Evolutionary conservation across 176 grass and related monocot species (phyloP).

Genomic region (Aechmea fasciata): DNA sequence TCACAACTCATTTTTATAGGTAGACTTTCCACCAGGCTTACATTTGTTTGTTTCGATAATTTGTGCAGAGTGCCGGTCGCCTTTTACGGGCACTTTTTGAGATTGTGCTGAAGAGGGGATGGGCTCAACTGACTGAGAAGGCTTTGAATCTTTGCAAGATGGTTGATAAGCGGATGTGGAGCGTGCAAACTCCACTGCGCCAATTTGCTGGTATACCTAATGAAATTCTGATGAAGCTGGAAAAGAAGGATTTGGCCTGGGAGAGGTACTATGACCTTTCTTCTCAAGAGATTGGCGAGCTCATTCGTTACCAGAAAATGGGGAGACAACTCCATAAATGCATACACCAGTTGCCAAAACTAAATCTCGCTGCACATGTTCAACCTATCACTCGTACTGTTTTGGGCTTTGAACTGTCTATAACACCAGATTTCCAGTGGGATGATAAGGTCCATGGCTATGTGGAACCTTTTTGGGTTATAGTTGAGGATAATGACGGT

Average conservation of each 20-base stretch:
- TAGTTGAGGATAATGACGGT: constrained; percentile 97
- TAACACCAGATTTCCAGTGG: constrained; percentile 94
- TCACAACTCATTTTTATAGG: no score
- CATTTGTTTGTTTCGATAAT: constrained; percentile 3
- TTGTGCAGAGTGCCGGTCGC: constrained; percentile 79
- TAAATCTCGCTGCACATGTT: constrained; percentile 88
- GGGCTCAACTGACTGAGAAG: constrained; percentile 87
- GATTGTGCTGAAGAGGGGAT: constrained; percentile 87
- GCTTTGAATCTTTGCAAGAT: constrained; percentile 97
- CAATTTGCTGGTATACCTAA: constrained; percentile 89
- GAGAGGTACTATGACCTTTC: constrained; percentile 88
- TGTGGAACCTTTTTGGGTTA: constrained; percentile 95
- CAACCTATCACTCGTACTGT: constrained; percentile 81
- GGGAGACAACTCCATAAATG: constrained; percentile 71
- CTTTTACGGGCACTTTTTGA: constrained; percentile 73
- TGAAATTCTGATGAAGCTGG: constrained; percentile 90
- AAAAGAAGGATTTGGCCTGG: constrained; percentile 93
- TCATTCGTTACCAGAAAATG: constrained; percentile 66
- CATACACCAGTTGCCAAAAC: constrained; percentile 89
- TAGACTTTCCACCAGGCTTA: no score
- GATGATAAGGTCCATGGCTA: constrained; percentile 92
- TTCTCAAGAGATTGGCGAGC: constrained; percentile 87
- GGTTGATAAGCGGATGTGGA: constrained; percentile 98
- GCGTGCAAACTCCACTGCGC: constrained; percentile 73
- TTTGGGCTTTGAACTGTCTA: constrained; percentile 76